A percentile compares a stretch with the other conserved stretches of the same genome.
phyloP scores from a whole-genome alignment of 2,329 filamentous ascomycete species.

The Epichloe elymi region DNA sequence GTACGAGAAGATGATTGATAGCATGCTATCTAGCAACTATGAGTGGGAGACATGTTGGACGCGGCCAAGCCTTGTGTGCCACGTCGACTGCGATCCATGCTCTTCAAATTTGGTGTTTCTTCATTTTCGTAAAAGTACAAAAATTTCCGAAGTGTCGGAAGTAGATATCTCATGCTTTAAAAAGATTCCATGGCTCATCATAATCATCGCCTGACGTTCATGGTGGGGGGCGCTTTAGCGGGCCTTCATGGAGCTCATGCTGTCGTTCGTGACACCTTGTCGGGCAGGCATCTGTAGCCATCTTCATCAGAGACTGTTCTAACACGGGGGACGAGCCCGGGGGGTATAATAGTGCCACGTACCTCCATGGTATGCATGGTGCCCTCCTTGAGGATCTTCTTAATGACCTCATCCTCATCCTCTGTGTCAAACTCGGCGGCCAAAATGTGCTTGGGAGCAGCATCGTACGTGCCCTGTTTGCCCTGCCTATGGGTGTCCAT shows the following conservation, averaged over 20 bases:
- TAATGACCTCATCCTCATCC: slow-evolving; percentile 68
- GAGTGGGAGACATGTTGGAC: background rate
- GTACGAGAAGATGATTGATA: background rate
- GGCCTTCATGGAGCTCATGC: slow-evolving; percentile 28
- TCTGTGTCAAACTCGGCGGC: slow-evolving; percentile 80
- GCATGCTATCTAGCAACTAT: background rate
- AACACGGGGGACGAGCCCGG: background rate
- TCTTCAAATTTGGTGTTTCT: background rate
- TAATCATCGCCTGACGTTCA: background rate
- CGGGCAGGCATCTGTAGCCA: slow-evolving; percentile 35
- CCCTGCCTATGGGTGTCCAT: slow-evolving; percentile 51
- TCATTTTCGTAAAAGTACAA: background rate
- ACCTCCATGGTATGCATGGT: slow-evolving; percentile 48
- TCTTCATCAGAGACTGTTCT: background rate
- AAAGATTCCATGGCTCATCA: background rate
- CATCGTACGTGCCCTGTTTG: slow-evolving; percentile 64
- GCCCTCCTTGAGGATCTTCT: slow-evolving; percentile 68
- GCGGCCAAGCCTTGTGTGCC: background rate
- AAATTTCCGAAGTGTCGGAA: background rate
- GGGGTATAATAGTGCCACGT: slow-evolving; percentile 9
- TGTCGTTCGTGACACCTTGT: slow-evolving; percentile 40
- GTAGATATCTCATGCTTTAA: background rate
- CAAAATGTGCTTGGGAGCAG: slow-evolving; percentile 59
- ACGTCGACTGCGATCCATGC: background rate
- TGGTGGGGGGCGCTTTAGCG: slow-evolving; percentile 18